Percentiles rank a stretch among this genome's conserved stretches.
Conservation (phyloP, 306 rosid genomes). For the Datisca glomerata region DNA sequence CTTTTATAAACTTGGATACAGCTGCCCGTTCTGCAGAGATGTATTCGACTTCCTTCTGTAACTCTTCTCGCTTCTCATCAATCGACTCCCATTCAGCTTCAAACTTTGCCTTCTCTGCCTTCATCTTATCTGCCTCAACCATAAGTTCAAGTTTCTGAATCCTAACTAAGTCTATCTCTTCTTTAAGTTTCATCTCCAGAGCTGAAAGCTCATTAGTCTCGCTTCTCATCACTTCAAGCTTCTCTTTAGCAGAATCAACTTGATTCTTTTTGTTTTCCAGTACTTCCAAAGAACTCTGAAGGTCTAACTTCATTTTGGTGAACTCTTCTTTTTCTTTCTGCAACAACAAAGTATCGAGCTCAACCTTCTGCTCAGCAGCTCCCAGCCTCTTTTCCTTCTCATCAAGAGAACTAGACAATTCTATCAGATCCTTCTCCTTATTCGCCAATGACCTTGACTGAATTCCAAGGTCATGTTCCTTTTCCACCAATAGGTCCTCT, state of each 20-base stretch:
- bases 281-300: conserved; percentile 42
- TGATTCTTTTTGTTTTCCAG: conserved; percentile 45
- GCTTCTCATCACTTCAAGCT: conserved; percentile 51
- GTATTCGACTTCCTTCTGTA: conserved; percentile 47
- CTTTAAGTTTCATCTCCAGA: conserved; percentile 75
- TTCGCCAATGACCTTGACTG: conserved; percentile 43
- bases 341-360: conserved; percentile 38
- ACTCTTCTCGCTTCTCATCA: conserved; percentile 79
- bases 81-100: conserved; percentile 94
- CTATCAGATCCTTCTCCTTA: conserved; percentile 67
- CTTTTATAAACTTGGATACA: conserved; percentile 53
- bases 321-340: conserved; percentile 59
- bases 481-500: conserved; percentile 55
- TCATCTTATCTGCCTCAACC: conserved; percentile 61
- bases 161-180: conserved; percentile 81
- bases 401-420: conserved; percentile 35
- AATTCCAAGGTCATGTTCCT: conserved; percentile 65
- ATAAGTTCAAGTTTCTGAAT: conserved; percentile 63
- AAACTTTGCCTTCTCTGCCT: conserved; percentile 79
- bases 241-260: conserved; percentile 52
- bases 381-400: conserved; percentile 48
- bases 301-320: conserved; percentile 46
- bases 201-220: conserved; percentile 71
- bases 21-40: conserved; percentile 59
- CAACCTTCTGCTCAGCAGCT: conserved; percentile 49